phyloP scores from a whole-genome alignment of 2,329 filamentous ascomycete genomes.

The Xylaria sp. region DNA sequence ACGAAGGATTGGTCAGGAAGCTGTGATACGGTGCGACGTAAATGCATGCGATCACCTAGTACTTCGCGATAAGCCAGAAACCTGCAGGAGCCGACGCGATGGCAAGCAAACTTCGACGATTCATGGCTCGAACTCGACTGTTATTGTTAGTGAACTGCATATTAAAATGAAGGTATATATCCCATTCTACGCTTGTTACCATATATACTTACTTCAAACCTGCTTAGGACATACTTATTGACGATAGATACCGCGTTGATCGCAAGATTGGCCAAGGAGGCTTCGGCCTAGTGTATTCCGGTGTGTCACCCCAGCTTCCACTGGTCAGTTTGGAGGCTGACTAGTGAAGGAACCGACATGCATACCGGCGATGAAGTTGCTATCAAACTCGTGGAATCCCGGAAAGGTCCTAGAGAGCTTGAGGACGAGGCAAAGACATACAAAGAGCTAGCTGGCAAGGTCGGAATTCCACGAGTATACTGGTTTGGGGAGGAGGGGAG shows the following conservation, averaged over 20 bases:
- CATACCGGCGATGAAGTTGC: no score
- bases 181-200: neutral
- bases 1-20: no score
- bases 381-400: no score
- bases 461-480: constrained; percentile 33
- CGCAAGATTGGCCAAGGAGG: constrained; percentile 34
- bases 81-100: no score
- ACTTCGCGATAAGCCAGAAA: no score
- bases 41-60: constrained; percentile 8
- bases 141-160: no score
- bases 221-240: constrained; percentile 31
- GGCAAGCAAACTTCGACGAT: no score
- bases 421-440: constrained; percentile 3
- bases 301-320: neutral
- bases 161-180: no score
- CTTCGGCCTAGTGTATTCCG: constrained; percentile 32
- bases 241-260: constrained; percentile 31
- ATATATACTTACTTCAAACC: constrained; percentile 9
- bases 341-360: no score
- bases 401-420: no score
- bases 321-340: no score
- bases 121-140: no score
- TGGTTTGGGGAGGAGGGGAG: constrained; percentile 29
- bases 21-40: constrained; percentile 3
- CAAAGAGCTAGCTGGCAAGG: constrained; percentile 20